These are phyloP conservation scores for Blastobotrys attinorum DNA, from an alignment of 805 yeast species.

Conservation along the genomic window DNA sequence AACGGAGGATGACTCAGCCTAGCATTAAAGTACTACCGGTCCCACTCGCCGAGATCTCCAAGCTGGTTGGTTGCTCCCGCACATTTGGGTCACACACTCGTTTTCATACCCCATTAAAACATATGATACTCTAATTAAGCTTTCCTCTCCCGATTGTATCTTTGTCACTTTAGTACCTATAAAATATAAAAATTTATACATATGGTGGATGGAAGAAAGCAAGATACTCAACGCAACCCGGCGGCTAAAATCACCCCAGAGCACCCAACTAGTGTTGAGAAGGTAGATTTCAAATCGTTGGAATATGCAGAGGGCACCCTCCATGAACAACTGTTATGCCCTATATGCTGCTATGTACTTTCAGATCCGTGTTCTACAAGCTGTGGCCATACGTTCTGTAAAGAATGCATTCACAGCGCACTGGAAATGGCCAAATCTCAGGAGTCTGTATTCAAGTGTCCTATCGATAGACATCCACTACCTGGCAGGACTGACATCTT, in stretches of 20 bases:
- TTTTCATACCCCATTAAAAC: too few relatives aligned
- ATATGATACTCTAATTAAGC: too few relatives aligned
- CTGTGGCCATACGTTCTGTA: slow-evolving; percentile 66
- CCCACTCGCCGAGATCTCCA: too few relatives aligned
- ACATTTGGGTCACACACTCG: too few relatives aligned
- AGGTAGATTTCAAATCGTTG: slow-evolving; percentile 24
- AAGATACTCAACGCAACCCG: not conserved
- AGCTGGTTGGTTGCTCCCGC: too few relatives aligned
- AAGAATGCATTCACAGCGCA: slow-evolving; percentile 37
- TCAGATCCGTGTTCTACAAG: slow-evolving; percentile 52
- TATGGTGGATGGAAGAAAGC: not conserved
- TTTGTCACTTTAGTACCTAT: too few relatives aligned
- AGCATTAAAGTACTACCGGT: too few relatives aligned
- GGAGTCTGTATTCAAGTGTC: slow-evolving; percentile 35
- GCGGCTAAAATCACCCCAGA: not conserved
- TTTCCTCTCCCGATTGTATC: too few relatives aligned
- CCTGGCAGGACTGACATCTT: slow-evolving; percentile 28
- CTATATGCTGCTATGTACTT: slow-evolving; percentile 62
- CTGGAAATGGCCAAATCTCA: slow-evolving; percentile 9
- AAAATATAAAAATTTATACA: too few relatives aligned
- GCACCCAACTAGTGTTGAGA: slow-evolving; percentile 7
- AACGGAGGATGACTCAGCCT: too few relatives aligned
- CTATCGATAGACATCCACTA: slow-evolving; percentile 51
- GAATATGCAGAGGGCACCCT: slow-evolving; percentile 17
- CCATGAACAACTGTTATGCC: slow-evolving; percentile 36